Evolutionary conservation across 352 stramenopile species (phyloP).

Genomic region (Phytophthora macrochlamydospora): DNA sequence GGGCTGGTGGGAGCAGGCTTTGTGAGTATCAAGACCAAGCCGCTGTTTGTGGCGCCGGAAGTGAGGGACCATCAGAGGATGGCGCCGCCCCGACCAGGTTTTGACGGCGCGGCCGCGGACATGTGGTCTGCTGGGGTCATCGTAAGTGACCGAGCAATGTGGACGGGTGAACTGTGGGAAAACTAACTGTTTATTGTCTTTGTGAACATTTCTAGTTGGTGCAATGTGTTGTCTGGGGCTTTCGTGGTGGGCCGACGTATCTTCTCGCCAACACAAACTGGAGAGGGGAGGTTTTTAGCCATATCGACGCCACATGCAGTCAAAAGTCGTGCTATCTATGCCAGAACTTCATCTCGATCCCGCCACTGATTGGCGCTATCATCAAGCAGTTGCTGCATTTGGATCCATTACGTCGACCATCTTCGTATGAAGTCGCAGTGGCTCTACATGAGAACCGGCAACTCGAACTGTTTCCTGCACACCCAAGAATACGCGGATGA

Average conservation of each 20-base stretch:
- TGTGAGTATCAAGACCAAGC: constrained; percentile 87
- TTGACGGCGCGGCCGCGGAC: constrained; percentile 74
- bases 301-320: constrained; percentile 74
- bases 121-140: constrained; percentile 85
- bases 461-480: constrained; percentile 55
- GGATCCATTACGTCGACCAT: constrained; percentile 67
- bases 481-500: constrained; percentile 28
- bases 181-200: too few relatives aligned
- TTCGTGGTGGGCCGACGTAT: constrained; percentile 71
- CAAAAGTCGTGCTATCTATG: constrained; percentile 68
- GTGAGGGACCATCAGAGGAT: constrained; percentile 66
- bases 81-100: constrained; percentile 61
- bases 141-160: constrained; percentile 41
- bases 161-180: background rate
- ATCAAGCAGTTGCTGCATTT: constrained; percentile 82
- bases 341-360: constrained; percentile 82
- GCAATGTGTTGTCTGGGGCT: constrained; percentile 83
- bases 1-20: constrained; percentile 55
- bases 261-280: constrained; percentile 63
- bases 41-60: constrained; percentile 77
- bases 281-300: constrained; percentile 73
- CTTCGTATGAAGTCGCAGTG: constrained; percentile 74
- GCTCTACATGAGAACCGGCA: constrained; percentile 70
- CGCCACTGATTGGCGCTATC: constrained; percentile 70
- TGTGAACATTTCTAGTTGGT: constrained; percentile 59